Conservation (phyloP, 2,329 filamentous ascomycete species). For the Chrysoporthe cubensis region DNA sequence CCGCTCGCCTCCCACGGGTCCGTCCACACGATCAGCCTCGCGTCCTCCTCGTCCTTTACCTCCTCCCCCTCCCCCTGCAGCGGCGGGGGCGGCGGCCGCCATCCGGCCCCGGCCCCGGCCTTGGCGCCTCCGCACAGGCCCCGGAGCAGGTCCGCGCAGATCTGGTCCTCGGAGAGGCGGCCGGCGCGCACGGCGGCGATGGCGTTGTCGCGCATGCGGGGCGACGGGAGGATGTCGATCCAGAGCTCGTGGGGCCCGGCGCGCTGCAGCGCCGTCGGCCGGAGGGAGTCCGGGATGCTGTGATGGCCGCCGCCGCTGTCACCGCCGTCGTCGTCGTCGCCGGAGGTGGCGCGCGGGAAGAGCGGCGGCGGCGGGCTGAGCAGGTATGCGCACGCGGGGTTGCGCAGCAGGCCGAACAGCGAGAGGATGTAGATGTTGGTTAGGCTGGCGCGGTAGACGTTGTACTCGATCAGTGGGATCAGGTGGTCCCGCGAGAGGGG, state of each 20-base stretch:
- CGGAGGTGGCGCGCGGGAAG: slow-evolving; percentile 17
- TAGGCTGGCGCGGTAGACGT: slow-evolving; percentile 41
- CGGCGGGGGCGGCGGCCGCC: neutral
- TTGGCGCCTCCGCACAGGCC: slow-evolving; percentile 13
- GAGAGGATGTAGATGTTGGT: slow-evolving; percentile 40
- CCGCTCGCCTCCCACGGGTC: slow-evolving; percentile 36
- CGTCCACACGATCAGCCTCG: slow-evolving; percentile 23
- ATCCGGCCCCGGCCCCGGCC: neutral
- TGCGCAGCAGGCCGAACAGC: slow-evolving; percentile 32
- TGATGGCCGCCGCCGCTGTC: neutral
- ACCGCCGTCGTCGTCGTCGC: slow-evolving; percentile 15
- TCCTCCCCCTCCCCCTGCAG: neutral
- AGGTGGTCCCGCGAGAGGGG: slow-evolving; percentile 38
- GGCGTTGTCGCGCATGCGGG: slow-evolving; percentile 33
- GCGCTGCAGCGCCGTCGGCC: slow-evolving; percentile 33
- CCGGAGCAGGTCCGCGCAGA: slow-evolving; percentile 23
- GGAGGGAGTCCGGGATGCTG: slow-evolving; percentile 32
- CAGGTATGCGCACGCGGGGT: slow-evolving; percentile 26
- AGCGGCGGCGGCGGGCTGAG: slow-evolving; percentile 29
- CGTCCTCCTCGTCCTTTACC: slow-evolving; percentile 2
- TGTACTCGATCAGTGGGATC: slow-evolving; percentile 43
- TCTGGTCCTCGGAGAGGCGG: slow-evolving; percentile 28
- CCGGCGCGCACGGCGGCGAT: slow-evolving; percentile 25
- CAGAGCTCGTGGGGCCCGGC: slow-evolving; percentile 33
- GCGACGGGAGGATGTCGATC: slow-evolving; percentile 33